Conservation (phyloP, 176 grass and related monocot genomes). For the Aegilops sharonensis region DNA sequence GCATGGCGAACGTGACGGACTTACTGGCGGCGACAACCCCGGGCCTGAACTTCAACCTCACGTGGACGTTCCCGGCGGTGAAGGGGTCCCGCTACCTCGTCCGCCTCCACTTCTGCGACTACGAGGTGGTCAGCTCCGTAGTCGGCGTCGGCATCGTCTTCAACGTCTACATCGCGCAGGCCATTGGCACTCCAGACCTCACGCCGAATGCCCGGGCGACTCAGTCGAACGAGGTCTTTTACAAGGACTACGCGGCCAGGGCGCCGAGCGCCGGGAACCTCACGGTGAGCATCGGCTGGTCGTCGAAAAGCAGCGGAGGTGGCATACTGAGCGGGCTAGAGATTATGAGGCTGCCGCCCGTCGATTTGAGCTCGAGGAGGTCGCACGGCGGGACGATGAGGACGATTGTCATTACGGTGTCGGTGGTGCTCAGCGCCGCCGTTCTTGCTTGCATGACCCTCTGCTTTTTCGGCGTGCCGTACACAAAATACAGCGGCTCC, state of each 20-base stretch:
- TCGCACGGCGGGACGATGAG: too few species aligned
- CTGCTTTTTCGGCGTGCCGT: not conserved
- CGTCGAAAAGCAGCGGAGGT: not conserved
- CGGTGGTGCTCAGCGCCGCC: slow-evolving; percentile 21
- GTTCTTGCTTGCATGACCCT: slow-evolving; percentile 9
- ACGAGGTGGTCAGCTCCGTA: not conserved
- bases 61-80: slow-evolving; percentile 47
- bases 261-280: slow-evolving; percentile 20
- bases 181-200: not conserved
- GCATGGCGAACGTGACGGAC: not conserved
- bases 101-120: slow-evolving; percentile 75
- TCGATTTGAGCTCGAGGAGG: not conserved
- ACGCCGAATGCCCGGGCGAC: not conserved
- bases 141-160: slow-evolving; percentile 5
- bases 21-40: too few species aligned
- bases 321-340: slow-evolving; percentile 78
- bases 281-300: slow-evolving; percentile 42
- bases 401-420: not conserved
- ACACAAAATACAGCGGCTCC: not conserved
- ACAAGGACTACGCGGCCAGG: slow-evolving; percentile 41
- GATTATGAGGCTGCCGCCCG: slow-evolving; percentile 51
- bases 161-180: slow-evolving; percentile 43
- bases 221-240: not conserved
- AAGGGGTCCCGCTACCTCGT: slow-evolving; percentile 43
- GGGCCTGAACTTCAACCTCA: slow-evolving; percentile 39